These are phyloP conservation scores for Kuraishia cidri DNA, from an alignment of 805 yeast species.

Conservation along the genomic window DNA sequence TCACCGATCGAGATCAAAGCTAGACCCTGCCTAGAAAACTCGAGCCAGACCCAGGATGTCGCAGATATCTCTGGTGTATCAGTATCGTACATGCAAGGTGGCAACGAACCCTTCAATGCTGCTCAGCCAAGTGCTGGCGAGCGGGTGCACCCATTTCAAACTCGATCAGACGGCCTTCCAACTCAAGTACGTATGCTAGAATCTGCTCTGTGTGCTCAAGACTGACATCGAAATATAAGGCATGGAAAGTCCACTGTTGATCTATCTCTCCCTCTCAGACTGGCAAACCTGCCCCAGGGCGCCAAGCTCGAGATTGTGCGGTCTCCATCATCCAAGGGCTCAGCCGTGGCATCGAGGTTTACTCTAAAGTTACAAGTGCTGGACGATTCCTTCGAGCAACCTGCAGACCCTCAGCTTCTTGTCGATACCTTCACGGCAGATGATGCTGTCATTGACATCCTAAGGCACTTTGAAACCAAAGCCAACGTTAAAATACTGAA, in stretches of 20 bases:
- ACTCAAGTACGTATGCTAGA: conserved; percentile 3
- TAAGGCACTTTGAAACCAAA: conserved; percentile 8
- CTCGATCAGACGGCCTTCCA: conserved; percentile 10
- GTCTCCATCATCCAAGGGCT: conserved; percentile 1
- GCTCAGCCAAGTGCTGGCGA: conserved; percentile 24
- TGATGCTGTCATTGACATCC: conserved; percentile 7
- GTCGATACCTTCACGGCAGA: conserved; percentile 7
- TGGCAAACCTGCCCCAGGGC: conserved; percentile 34
- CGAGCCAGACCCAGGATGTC: conserved; percentile 19
- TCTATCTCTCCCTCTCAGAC: conserved; percentile 30
- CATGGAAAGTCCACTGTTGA: conserved; percentile 24
- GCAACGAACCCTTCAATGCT: conserved; percentile 24
- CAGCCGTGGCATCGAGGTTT: conserved; percentile 6
- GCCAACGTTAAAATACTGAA: conserved; percentile 5
- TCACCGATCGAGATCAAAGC: too few species aligned
- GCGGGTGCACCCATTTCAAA: conserved; percentile 26
- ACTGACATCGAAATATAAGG: too few species aligned
- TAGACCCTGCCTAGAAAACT: too few species aligned
- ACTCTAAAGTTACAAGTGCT: conserved; percentile 13
- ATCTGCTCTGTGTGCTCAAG: too few species aligned
- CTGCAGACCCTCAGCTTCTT: conserved; percentile 8
- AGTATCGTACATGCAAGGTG: conserved; percentile 21
- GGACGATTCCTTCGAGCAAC: conserved; percentile 2
- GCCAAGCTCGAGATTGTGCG: conserved; percentile 24
- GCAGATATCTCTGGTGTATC: conserved; percentile 23